Evolutionary conservation across 768 basidiomycete species (phyloP).

Genomic region (Boletus subcaerulescens): DNA sequence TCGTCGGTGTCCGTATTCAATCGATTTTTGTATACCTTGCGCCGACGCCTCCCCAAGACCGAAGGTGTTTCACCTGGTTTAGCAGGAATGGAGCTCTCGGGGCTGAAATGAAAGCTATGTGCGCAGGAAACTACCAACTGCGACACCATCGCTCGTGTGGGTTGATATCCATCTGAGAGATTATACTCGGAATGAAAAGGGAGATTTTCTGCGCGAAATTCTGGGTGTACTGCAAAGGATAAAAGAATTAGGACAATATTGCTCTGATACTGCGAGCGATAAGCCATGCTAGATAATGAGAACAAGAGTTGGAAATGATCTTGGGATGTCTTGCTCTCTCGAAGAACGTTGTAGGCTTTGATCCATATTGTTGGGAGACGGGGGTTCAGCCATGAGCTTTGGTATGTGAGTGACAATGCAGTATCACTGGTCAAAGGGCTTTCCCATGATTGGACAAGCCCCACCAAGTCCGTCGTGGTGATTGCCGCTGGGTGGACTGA

Average conservation of each 20-base stretch:
- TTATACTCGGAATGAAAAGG: background rate
- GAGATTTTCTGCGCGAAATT: conserved; percentile 6
- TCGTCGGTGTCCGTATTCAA: fast-evolving
- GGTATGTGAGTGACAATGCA: conserved; percentile 21
- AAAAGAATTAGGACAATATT: conserved; percentile 26
- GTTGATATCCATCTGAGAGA: background rate
- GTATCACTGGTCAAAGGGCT: background rate
- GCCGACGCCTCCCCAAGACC: background rate
- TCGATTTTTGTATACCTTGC: background rate
- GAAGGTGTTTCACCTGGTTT: background rate
- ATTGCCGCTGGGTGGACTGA: background rate
- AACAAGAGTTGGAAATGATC: conserved; percentile 28
- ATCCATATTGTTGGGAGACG: conserved; percentile 25
- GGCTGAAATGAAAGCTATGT: background rate
- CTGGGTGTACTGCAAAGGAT: conserved; percentile 22
- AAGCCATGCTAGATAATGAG: conserved; percentile 32
- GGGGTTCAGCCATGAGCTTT: conserved; percentile 26
- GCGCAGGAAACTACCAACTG: background rate
- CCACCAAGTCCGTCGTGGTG: conserved; percentile 1
- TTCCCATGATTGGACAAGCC: conserved; percentile 2
- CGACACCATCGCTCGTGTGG: background rate
- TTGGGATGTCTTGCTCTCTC: background rate
- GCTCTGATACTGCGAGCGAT: conserved; percentile 9
- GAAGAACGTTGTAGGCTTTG: conserved; percentile 26
- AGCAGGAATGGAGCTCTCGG: background rate